phyloP scores from a whole-genome alignment of 257 asterid genomes.

The Fraxinus excelsior region DNA sequence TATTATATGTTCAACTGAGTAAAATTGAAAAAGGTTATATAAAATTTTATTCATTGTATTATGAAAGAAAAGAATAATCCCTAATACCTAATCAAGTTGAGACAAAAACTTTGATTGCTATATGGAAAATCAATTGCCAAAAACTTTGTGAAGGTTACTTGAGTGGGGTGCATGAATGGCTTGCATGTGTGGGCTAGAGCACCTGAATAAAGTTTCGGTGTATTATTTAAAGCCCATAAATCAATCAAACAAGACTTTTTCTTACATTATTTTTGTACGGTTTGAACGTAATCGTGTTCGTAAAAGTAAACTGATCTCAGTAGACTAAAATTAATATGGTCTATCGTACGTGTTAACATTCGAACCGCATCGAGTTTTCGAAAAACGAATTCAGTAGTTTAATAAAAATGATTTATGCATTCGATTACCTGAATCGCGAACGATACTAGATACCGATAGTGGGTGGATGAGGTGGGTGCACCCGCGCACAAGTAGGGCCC shows the following conservation, averaged over 20 bases:
- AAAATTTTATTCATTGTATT: no score
- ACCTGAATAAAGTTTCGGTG: slow-evolving; percentile 41
- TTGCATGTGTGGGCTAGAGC: slow-evolving; percentile 42
- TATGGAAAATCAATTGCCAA: slow-evolving; percentile 41
- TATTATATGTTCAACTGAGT: no score
- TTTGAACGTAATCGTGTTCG: no score
- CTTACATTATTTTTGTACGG: neutral
- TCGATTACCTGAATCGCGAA: neutral
- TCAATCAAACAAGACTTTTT: neutral
- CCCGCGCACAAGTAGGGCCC: slow-evolving; percentile 54
- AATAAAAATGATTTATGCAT: neutral
- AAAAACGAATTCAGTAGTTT: neutral
- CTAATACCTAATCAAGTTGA: slow-evolving; percentile 21
- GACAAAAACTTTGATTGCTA: slow-evolving; percentile 46
- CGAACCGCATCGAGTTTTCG: neutral
- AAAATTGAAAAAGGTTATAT: no score
- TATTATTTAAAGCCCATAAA: neutral
- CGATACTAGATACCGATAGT: neutral
- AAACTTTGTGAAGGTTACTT: slow-evolving; percentile 45
- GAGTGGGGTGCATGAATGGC: slow-evolving; percentile 70
- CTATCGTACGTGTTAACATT: neutral
- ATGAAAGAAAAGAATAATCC: neutral
- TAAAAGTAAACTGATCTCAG: neutral
- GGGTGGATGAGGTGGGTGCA: slow-evolving; percentile 26
- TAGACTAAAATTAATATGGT: neutral